These are phyloP conservation scores for Saccharomyces hybrid DNA, from an alignment of 1,139 yeast genomes.

Conservation along the genomic window DNA sequence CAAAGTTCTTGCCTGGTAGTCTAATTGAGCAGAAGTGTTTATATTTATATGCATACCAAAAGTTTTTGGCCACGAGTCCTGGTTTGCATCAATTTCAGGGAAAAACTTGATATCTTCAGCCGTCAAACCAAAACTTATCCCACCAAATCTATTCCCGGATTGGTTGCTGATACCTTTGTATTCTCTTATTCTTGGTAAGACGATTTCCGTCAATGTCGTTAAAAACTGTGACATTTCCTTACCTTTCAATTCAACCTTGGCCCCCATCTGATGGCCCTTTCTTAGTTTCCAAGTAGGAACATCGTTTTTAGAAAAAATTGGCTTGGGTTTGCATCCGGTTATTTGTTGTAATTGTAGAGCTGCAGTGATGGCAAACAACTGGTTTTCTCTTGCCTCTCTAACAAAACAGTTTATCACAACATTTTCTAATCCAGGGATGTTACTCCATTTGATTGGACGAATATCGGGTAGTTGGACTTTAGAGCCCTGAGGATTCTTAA, in stretches of 20 bases:
- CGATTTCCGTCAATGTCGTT: conserved; percentile 81
- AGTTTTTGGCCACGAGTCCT: conserved; percentile 81
- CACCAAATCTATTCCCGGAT: conserved; percentile 81
- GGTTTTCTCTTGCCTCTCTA: conserved; percentile 63
- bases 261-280: conserved; percentile 88
- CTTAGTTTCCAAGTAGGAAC: conserved; percentile 84
- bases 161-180: conserved; percentile 69
- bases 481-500: conserved; percentile 56
- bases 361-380: conserved; percentile 71
- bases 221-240: conserved; percentile 81
- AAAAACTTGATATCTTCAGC: conserved; percentile 72
- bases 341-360: conserved; percentile 82
- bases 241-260: conserved; percentile 71
- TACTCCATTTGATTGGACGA: conserved; percentile 53
- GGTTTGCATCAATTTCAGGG: conserved; percentile 90
- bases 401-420: conserved; percentile 72
- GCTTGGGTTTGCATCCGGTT: conserved; percentile 78
- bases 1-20: conserved; percentile 82
- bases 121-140: conserved; percentile 75
- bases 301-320: conserved; percentile 67
- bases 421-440: conserved; percentile 63
- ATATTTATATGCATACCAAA: conserved; percentile 83
- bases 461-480: conserved; percentile 66
- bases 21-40: conserved; percentile 85
- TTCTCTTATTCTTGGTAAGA: conserved; percentile 86